These are phyloP conservation scores for Boechera divaricarpa DNA, from an alignment of 345 rosid species.

Conservation along the genomic window DNA sequence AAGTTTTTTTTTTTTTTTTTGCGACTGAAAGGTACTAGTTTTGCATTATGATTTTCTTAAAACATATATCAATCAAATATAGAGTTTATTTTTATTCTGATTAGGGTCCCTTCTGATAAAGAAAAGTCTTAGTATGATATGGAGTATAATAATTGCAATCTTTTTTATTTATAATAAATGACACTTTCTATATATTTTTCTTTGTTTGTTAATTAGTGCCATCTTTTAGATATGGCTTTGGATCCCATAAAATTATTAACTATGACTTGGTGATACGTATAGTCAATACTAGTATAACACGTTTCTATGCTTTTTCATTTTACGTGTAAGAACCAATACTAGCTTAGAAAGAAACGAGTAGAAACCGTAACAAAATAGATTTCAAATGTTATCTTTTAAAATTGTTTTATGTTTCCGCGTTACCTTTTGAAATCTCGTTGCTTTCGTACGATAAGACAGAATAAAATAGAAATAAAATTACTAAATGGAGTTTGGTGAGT, in stretches of 20 bases:
- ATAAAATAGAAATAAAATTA: not conserved
- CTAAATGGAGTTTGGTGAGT: slow-evolving; percentile 31
- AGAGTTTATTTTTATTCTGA: no score
- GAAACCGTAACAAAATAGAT: not conserved
- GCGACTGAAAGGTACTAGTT: no score
- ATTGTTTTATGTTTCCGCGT: slow-evolving; percentile 32
- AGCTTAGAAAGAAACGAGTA: not conserved
- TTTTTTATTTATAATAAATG: not conserved
- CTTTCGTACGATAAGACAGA: slow-evolving; percentile 3
- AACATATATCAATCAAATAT: no score
- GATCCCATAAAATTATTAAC: not conserved
- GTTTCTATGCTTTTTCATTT: no score
- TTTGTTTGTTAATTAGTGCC: not conserved
- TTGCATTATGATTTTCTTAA: no score
- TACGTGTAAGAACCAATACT: not conserved
- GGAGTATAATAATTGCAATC: not conserved
- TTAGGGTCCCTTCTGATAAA: not conserved
- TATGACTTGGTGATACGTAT: not conserved
- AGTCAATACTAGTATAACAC: not conserved
- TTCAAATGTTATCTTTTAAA: not conserved
- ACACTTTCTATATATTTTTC: not conserved
- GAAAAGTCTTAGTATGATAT: not conserved
- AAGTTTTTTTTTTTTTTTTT: no score
- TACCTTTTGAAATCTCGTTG: not conserved
- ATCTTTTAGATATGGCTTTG: slow-evolving; percentile 2